Percentiles rank a stretch among this genome's conserved stretches.
Conservation (phyloP, 2,329 filamentous ascomycete genomes). For the Septoria petroselini region DNA sequence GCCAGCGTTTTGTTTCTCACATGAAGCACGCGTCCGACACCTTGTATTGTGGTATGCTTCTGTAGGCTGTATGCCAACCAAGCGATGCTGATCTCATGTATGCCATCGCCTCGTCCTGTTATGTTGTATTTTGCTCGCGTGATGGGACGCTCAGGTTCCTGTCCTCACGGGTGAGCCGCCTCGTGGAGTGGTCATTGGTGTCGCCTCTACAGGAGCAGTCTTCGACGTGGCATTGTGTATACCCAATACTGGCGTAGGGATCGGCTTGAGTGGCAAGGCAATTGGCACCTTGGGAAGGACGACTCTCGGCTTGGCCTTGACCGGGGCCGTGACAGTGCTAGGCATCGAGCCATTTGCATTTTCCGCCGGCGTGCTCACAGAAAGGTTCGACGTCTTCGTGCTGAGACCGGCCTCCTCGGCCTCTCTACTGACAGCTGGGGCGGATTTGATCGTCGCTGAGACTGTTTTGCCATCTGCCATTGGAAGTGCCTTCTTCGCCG, state of each 20-base stretch:
- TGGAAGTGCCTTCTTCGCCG: slow-evolving; percentile 4
- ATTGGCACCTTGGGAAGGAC: slow-evolving; percentile 10
- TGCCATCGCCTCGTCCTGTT: not conserved
- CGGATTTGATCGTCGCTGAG: not conserved
- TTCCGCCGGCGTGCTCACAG: not conserved
- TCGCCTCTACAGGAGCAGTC: slow-evolving; percentile 13
- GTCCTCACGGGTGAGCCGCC: not conserved
- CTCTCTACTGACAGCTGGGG: not conserved
- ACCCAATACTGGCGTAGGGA: slow-evolving; percentile 25
- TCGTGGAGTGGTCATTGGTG: slow-evolving; percentile 12
- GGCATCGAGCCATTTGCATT: not conserved
- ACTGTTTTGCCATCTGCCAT: not conserved
- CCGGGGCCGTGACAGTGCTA: not conserved
- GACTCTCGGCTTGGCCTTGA: slow-evolving; percentile 7
- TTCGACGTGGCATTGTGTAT: slow-evolving; percentile 18
- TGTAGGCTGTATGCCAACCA: too few relatives aligned
- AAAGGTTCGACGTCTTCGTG: not conserved
- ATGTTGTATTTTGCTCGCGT: not conserved
- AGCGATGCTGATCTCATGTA: not conserved
- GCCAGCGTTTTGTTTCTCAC: too few relatives aligned
- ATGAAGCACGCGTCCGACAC: too few relatives aligned
- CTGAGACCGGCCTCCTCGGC: not conserved
- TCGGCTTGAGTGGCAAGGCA: slow-evolving; percentile 13
- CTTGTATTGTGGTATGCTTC: too few relatives aligned
- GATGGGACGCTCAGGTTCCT: not conserved